phyloP scores from a whole-genome alignment of 2,329 filamentous ascomycete species.

The Ceratocystis destructans region DNA sequence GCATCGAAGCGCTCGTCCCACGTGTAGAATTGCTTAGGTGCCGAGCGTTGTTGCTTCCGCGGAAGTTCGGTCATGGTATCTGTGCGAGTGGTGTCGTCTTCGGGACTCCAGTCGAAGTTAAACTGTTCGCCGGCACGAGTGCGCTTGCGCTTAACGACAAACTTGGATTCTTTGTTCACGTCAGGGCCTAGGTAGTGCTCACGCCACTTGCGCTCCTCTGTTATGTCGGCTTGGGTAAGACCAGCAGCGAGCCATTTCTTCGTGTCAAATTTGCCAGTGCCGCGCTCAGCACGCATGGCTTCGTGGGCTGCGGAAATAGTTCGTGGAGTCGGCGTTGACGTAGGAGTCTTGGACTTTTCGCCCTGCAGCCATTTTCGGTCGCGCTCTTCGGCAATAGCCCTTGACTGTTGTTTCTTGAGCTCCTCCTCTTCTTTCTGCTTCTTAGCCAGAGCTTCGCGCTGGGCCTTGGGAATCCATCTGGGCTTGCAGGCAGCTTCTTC shows the following conservation, averaged over 20 bases:
- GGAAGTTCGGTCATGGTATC: slow-evolving; percentile 15
- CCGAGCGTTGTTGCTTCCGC: slow-evolving; percentile 15
- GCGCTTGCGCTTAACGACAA: slow-evolving; percentile 92
- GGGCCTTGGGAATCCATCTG: slow-evolving; percentile 71
- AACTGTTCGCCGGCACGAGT: slow-evolving; percentile 92
- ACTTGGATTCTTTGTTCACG: slow-evolving; percentile 65
- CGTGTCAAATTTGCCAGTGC: slow-evolving; percentile 17
- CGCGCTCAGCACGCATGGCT: slow-evolving; percentile 19
- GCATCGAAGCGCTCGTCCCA: slow-evolving; percentile 40
- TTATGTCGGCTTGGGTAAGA: slow-evolving; percentile 36
- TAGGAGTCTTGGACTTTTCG: slow-evolving; percentile 6
- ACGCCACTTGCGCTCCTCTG: slow-evolving; percentile 60
- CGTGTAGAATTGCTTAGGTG: slow-evolving; percentile 55
- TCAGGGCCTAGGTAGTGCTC: slow-evolving; percentile 86
- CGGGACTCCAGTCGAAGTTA: slow-evolving; percentile 94
- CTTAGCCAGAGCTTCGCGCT: slow-evolving; percentile 65
- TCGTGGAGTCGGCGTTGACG: slow-evolving; percentile 4
- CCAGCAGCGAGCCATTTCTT: slow-evolving; percentile 18
- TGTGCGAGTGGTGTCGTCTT: slow-evolving; percentile 70
- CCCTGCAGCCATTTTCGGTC: slow-evolving; percentile 18
- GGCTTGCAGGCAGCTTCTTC: slow-evolving; percentile 77
- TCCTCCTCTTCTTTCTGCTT: slow-evolving; percentile 60
- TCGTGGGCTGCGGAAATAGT: slow-evolving; percentile 19
- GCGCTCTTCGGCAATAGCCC: slow-evolving; percentile 14
- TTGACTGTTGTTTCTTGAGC: slow-evolving; percentile 22